Base-by-base conservation (phyloP, 306 rosid genomes). In the Geum urbanum region DNA sequence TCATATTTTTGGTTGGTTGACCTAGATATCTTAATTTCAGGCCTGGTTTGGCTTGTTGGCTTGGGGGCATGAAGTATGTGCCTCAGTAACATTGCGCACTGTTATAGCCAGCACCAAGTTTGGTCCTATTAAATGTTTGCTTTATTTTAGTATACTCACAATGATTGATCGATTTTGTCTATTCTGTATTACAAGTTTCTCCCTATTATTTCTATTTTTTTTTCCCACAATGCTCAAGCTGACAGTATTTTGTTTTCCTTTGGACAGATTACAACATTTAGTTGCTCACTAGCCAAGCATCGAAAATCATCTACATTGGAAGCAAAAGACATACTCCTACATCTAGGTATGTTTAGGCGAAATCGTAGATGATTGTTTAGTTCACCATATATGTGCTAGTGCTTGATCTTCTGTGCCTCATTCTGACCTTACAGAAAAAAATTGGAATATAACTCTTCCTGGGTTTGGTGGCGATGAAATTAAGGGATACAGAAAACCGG, bases 381-480 rank as follows among this genome's bases (percentile, higher is more conserved):
- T 64, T 66, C 8, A 15, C 41, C 69, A 43, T 66, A 27, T 62
- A 24, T 37, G 24, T 72, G 57, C 49, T 48, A 57, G 67, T 66
- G 19, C 74, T 70, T 67, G 63, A 80, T 18, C 46, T 69, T 48
- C 69, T 66, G 5, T 53, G 44, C 47, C 65, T 57, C 37, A 8
- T 74, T 57, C 66, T 19, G 72, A 56, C 80, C 68, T 44, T 74
- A 7, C 85, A 94, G 97, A 94, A 83, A 91, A 85, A 78, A 83
- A 82, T 77, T 94, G 97, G 99, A 91, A 84, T 76, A 83, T 94
- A 69, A 72, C 91, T 53, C 96, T 94, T 83, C 96, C 97, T 74
- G 97, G 97, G 67, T 94, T 94, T 77, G 89, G 87, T 46, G 86
- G 97, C 37, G 99, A 94, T 68, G 97, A 94, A 78, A 94, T 94